Base-by-base conservation (phyloP, 441 rosid genomes). In the Macaranga tanarius region DNA sequence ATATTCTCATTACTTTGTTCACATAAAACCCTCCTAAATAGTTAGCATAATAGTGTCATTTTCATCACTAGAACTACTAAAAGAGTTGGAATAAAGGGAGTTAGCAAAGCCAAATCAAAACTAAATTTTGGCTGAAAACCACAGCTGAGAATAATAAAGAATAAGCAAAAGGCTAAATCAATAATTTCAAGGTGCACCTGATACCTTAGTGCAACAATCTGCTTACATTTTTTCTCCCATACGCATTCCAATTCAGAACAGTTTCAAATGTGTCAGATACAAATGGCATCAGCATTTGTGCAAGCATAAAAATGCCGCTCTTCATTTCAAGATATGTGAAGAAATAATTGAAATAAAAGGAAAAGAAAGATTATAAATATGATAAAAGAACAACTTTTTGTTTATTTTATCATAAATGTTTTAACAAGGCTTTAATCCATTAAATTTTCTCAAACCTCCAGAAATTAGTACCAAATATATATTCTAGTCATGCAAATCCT, bases 391-490 rank as follows among this genome's bases (percentile, higher is more conserved):
- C 8, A 55, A 28, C 2, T 2, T 31, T 13, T 31, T 31, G 5
- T 31, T 31, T 31, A 31, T 31, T 31, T 34, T 34, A 11, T 38
- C 10, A 55, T 40, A 31, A 25, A 45, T 55, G 1, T 42, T 42
- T 42, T 40, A 40, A 42, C 10, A 42, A 7, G 12, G 12, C 47
- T 10, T 38, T 9, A 42, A 8, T 62, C 7, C 52, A 22, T 13
- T 40, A 13, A 25, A 34, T 52, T 62, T 52, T 22, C 54, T 17
- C 47, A 8, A 22, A 25, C 23, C 42, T 45, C 44, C 28, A 52
- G 62, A 75, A 52, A 78, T 50, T 42, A 34, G 52, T 50, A 79
- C 54, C 62, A 31, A 16, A 52, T 22, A 73, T 15, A 62, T 50
- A 9, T 55, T 64, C 31, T 66, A 51, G 44, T 25, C 67, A 65